These are phyloP conservation scores for Tulasnella sp. DNA, from an alignment of 768 basidiomycete species.

Conservation along the genomic window DNA sequence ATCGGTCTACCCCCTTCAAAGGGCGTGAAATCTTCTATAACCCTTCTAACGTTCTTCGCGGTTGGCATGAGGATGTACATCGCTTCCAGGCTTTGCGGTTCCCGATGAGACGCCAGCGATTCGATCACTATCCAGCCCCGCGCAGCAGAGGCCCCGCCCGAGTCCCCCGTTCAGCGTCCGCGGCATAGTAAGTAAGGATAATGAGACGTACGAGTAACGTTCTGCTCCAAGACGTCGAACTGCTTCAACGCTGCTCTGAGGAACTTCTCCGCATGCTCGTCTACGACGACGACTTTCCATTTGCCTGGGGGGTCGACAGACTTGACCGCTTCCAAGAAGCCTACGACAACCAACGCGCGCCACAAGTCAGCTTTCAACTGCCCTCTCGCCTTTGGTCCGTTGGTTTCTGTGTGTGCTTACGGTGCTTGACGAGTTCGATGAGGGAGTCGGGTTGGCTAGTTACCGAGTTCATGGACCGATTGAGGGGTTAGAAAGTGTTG, in stretches of 20 bases:
- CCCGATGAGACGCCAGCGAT: slow-evolving; percentile 72
- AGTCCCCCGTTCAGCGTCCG: not conserved
- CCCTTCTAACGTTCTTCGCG: slow-evolving; percentile 81
- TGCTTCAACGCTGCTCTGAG: slow-evolving; percentile 81
- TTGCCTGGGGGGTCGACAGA: slow-evolving; percentile 75
- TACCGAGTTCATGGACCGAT: not conserved
- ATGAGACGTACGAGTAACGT: slow-evolving; percentile 81
- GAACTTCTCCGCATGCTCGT: slow-evolving; percentile 81
- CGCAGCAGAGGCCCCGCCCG: not conserved
- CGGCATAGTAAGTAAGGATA: not conserved
- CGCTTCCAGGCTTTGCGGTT: slow-evolving; percentile 77
- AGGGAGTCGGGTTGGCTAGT: slow-evolving; percentile 18
- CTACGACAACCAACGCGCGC: slow-evolving; percentile 34
- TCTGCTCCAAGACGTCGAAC: slow-evolving; percentile 91
- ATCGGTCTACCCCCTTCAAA: slow-evolving; percentile 43
- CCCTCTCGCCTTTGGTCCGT: not conserved
- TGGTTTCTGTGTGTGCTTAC: not conserved
- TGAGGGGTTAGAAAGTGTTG: not conserved
- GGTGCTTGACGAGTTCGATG: slow-evolving; percentile 23
- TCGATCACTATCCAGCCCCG: slow-evolving; percentile 64
- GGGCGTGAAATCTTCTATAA: slow-evolving; percentile 72
- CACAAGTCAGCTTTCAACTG: not conserved
- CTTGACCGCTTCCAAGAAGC: slow-evolving; percentile 79
- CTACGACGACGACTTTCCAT: slow-evolving; percentile 98
- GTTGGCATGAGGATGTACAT: slow-evolving; percentile 94